These are phyloP conservation scores for Plasmodium fragile DNA, from an alignment of 169 alveolate species.

Conservation along the genomic window DNA sequence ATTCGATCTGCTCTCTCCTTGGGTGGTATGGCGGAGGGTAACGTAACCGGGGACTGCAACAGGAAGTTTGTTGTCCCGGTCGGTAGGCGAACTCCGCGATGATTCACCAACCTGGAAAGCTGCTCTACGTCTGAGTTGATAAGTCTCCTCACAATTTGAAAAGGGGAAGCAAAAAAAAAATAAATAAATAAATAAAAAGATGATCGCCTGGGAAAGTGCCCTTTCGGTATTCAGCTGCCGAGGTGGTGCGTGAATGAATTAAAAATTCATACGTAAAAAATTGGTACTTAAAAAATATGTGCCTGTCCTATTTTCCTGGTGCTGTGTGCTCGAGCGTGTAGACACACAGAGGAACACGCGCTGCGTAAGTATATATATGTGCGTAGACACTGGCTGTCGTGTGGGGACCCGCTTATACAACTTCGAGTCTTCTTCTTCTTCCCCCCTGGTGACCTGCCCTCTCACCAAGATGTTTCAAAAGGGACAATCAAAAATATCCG, in stretches of 20 bases:
- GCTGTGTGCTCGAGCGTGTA: not conserved
- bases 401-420: not conserved
- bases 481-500: not conserved
- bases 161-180: not conserved
- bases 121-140: not conserved
- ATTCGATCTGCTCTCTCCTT: not conserved
- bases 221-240: too few relatives aligned
- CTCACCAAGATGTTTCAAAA: not conserved
- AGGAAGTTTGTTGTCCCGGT: too few relatives aligned
- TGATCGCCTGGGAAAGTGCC: not conserved
- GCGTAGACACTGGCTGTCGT: not conserved
- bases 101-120: not conserved
- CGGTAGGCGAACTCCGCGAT: not conserved
- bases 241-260: not conserved
- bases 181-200: too few relatives aligned
- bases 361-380: not conserved
- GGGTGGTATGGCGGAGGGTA: not conserved
- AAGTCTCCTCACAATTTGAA: not conserved
- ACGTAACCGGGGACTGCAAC: not conserved
- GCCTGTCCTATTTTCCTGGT: not conserved
- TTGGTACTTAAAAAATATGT: not conserved
- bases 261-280: too few relatives aligned
- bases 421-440: not conserved
- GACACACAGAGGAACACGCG: not conserved
- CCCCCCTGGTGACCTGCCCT: not conserved